These are phyloP conservation scores for Cyanidium caldarium DNA, from an alignment of 23 red algal genomes.

Conservation along the genomic window DNA sequence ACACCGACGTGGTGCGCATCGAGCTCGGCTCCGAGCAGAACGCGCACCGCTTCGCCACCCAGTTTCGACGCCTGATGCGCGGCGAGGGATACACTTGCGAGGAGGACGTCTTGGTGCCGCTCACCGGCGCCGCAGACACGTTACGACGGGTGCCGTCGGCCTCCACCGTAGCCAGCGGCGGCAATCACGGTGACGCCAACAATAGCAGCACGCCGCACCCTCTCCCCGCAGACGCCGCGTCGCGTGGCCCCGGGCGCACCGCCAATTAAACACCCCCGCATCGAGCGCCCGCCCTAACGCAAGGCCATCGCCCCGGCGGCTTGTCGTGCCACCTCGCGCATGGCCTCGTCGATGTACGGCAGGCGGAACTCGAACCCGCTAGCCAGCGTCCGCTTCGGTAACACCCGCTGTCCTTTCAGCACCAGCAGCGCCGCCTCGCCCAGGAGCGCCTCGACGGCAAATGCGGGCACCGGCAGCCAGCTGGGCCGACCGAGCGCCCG, in stretches of 20 bases:
- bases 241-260: no score
- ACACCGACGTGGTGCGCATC: background rate
- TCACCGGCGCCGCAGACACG: no score
- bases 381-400: conserved; percentile 30
- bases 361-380: conserved; percentile 40
- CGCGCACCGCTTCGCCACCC: background rate
- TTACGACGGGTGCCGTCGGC: no score
- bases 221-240: no score
- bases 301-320: no score
- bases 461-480: conserved; percentile 47
- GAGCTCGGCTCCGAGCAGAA: background rate
- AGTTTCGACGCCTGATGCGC: conserved; percentile 6
- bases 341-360: conserved; percentile 16
- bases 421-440: conserved; percentile 49
- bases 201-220: no score
- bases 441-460: conserved; percentile 28
- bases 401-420: conserved; percentile 57
- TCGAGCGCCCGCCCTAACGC: no score
- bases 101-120: background rate
- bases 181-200: no score
- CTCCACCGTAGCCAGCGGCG: no score
- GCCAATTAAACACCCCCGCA: no score
- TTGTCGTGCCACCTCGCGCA: conserved; percentile 36
- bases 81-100: background rate
- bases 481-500: conserved; percentile 43